These are phyloP conservation scores for Peniophora sp. DNA, from an alignment of 1,284 basidiomycete species.

Conservation along the genomic window DNA sequence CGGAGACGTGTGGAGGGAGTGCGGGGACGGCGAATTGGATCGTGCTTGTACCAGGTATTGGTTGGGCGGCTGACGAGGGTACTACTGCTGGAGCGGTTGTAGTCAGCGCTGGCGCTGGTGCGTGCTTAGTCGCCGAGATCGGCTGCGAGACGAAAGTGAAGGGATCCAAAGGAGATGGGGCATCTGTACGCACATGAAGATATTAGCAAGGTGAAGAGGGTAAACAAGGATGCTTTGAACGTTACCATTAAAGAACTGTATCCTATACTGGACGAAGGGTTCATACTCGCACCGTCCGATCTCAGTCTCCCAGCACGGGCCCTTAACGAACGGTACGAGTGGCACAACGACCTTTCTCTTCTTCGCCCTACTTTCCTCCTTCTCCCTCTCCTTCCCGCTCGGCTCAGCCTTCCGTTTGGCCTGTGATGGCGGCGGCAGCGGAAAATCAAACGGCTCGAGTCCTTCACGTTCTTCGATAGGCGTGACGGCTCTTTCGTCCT, in stretches of 20 bases:
- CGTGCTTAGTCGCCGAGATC: slow-evolving; percentile 25
- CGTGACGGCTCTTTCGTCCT: slow-evolving; percentile 28
- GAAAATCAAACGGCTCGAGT: slow-evolving; percentile 23
- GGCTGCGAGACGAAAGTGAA: slow-evolving; percentile 61
- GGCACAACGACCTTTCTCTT: slow-evolving; percentile 69
- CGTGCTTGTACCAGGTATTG: slow-evolving; percentile 6
- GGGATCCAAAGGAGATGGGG: slow-evolving; percentile 66
- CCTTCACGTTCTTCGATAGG: slow-evolving; percentile 31
- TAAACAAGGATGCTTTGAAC: slow-evolving; percentile 17
- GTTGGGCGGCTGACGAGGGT: too few species aligned
- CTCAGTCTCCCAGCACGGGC: slow-evolving; percentile 64
- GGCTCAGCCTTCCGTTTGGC: slow-evolving; percentile 48
- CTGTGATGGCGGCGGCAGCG: slow-evolving; percentile 23
- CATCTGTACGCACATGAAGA: slow-evolving; percentile 39
- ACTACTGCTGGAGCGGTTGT: too few species aligned
- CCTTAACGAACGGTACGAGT: slow-evolving; percentile 69
- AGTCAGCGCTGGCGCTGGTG: slow-evolving; percentile 13
- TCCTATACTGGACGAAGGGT: slow-evolving; percentile 59
- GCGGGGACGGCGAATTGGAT: slow-evolving; percentile 29
- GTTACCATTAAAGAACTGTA: slow-evolving; percentile 76
- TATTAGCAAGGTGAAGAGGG: background rate
- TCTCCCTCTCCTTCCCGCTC: slow-evolving; percentile 17
- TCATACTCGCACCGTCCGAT: slow-evolving; percentile 57
- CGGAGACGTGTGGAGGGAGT: slow-evolving; percentile 22
- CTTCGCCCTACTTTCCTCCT: slow-evolving; percentile 29